Base-by-base conservation (phyloP, 768 basidiomycete genomes). In the Pholiota microspora region DNA sequence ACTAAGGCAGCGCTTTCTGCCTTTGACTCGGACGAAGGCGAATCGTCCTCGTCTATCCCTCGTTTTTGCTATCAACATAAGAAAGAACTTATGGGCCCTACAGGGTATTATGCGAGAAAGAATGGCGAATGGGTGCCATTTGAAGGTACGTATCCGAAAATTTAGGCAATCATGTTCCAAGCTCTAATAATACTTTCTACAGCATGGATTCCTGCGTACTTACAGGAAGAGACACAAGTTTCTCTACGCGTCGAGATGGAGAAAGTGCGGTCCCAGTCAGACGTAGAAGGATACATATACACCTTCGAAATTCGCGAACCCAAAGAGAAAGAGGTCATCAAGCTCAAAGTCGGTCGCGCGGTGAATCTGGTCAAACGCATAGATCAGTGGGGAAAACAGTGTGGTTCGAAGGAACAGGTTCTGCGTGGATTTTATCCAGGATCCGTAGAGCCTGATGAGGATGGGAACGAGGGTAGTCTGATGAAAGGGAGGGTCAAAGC, bases 311-410 rank as follows among this genome's bases (percentile, higher is more conserved):
- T 93, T 53, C 77, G 83, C 66, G 86, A 67, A 32, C 23, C 49
- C 6, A 27, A 40, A 7, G 67, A 66, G 7, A 68, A 67, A 1
- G 67, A 74, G 29, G 68, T 74, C 7, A 71, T 89, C 57, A 81
- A 84, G 61, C 75, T 92, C 59, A 92, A 94, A 74, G 88, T 92
- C 23, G 92, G 92, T 13, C 81, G 91, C 29, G 77, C 92, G 1
- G 79, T 81, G 31, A 91, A 91, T 65, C 77, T 92, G 21, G 79
- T 76, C 27, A 86, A 85, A 61, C 77, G 92, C 27, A 76, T 92
- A 44, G 83, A 86, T 64, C 79, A 94, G 61, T 93, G 92, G 92
- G 77, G 77, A 18, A 92, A 87, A 61, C 88, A 90, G 61, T 94
- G 92, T 56, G 81, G 81, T 3, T 89, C 88, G 7, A 89, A 87